Evolutionary conservation across 257 asterid species (phyloP).

Genomic region (Solanum okadae): DNA sequence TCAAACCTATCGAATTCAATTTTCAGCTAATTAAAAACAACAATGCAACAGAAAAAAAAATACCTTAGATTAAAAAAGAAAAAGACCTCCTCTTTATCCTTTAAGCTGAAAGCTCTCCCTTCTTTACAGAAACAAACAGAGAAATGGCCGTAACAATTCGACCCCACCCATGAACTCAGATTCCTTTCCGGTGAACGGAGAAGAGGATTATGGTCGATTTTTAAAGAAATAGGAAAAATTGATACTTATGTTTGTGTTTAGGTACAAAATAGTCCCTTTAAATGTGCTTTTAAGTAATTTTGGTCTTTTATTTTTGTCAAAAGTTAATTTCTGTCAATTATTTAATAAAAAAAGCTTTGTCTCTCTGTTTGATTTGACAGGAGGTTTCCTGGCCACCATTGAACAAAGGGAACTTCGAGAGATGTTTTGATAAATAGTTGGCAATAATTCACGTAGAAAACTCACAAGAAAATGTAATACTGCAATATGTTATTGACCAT

Average conservation of each 20-base stretch:
- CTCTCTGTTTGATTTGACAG: no score
- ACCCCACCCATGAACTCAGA: neutral
- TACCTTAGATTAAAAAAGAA: neutral
- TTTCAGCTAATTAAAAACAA: neutral
- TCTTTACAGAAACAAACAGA: neutral
- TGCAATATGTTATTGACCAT: neutral
- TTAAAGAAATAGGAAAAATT: no score
- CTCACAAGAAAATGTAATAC: neutral
- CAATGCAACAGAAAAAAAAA: neutral
- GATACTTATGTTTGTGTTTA: neutral
- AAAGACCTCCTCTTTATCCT: no score
- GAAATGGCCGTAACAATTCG: neutral
- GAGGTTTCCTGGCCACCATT: no score
- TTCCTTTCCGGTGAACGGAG: neutral
- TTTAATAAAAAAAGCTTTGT: no score
- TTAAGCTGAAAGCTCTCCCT: neutral
- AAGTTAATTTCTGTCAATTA: no score
- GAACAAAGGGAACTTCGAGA: no score
- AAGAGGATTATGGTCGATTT: neutral
- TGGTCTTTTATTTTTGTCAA: neutral
- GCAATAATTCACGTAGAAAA: no score
- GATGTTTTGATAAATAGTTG: neutral
- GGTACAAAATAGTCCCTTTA: no score
- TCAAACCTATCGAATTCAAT: neutral
- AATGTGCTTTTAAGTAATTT: neutral